Evolutionary conservation across 495 filamentous ascomycete genomes (phyloP), one percentile per base, ranked within the genome.

Genomic region (Neurospora discreta): DNA sequence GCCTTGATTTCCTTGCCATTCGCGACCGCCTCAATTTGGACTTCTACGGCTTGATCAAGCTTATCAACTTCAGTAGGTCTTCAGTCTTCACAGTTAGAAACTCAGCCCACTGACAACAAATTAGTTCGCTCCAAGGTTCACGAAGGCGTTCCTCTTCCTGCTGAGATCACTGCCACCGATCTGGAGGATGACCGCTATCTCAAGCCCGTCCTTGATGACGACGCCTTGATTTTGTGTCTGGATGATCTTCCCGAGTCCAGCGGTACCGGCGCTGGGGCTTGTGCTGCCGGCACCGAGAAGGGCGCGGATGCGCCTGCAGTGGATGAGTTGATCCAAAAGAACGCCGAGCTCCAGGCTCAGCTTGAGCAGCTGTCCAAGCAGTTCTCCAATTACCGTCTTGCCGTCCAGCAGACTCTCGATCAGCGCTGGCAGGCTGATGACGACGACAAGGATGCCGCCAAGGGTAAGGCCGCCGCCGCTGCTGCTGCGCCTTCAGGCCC

Each of bases 181-280:
- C 90, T 96, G 74, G 83, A 89, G 39, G 89, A 92, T 71, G 94
- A 98, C 71, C 80, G 84, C 69, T 95, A 90, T 75, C 80, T 97
- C 69, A 90, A 91, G 80, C 95, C 94, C 1, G 89, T 92, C 11
- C 80, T 98, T n/a, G 92, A 96, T 75, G 93, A 97, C 76, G 94
- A 98, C 73, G 90, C 94, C 16, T 83, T 97, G 44, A 84, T 98
- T 40, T 91, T 95, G 73, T 90, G 87, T 68, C 82, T 98, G 69
- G 94, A 95, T 73, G 95, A 97, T 46, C 80, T 95, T 58, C 82
- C 85, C 11, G 82, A 83, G 43, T 74, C 81, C 41, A 71, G 39
- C 13, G 72, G 72, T 20, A 58, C 76, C 2, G 42, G 75, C 39
- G 70, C 78, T 71, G 11, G 20, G 18, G 72, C 77, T 71, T 46